Base-by-base conservation (phyloP, 495 filamentous ascomycete species). In the Aspergillus sclerotiicarbonarius region DNA sequence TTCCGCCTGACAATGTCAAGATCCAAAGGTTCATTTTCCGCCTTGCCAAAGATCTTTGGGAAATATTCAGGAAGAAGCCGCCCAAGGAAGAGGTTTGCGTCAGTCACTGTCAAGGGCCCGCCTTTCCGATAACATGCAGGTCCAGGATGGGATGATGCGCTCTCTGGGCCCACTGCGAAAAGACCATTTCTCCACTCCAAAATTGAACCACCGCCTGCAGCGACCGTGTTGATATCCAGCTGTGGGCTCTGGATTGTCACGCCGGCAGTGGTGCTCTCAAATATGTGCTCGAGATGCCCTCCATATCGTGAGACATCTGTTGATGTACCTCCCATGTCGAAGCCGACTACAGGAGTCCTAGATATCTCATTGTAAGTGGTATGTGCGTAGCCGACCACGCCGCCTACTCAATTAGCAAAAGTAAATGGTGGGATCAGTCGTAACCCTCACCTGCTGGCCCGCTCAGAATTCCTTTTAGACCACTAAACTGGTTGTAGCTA, bases 201-300 rank as follows among this genome's bases (percentile, higher is more conserved):
- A 30, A 87, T 80, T 12, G 88, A 92, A 6, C 92, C 92, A 19
- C 92, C 92, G 21, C 92, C 92, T n/a, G 92, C 91, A 15, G 92
- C 92, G 13, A 96, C 92, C 0, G 92, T 96, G 71, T 96, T 96
- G 74, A 97, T 96, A 71, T 97, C 91, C 1, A 97, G 79, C 68
- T 96, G 91, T 0, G 92, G 92, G 1, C 86, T 88, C 64, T 96
- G 91, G n/a, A 96, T 92, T 0, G 91, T 94, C 10, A 96, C 90
- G 9, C 93, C 93, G 1, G 93, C 92, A 1, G 90, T 96, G 0
- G 91, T 96, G 3, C 91, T 96, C 74, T 96, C 93, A 61, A 96
- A 96, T 0, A 94, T 91, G 70, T 96, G 92, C 54, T 96, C 92
- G 67, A 93, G 95, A 31, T 90, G 79, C 13, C 92, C 92, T 2